Percentiles rank a stretch among this genome's conserved stretches.
phyloP scores from a whole-genome alignment of 164 flowering plant genomes.

The Nymphaea thermarum region DNA sequence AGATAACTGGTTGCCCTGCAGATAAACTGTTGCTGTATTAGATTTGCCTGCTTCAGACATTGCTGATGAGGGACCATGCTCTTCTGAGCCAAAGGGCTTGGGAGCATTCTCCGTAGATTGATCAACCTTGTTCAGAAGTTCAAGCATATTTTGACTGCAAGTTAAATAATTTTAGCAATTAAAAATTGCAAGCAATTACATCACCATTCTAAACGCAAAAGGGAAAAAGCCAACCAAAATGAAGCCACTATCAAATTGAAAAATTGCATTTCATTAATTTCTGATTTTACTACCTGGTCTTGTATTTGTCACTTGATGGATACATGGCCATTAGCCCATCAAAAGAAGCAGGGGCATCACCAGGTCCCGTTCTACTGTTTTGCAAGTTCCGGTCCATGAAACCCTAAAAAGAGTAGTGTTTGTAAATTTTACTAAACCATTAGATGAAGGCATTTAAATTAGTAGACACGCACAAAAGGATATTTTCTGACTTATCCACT shows the following conservation, averaged over 20 bases:
- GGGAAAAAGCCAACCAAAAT: too few species aligned
- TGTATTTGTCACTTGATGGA: not conserved
- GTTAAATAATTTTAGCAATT: not conserved
- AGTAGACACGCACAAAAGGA: not conserved
- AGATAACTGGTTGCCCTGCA: constrained; percentile 36
- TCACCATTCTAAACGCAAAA: not conserved
- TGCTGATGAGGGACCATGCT: constrained; percentile 22
- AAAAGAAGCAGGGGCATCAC: constrained; percentile 22
- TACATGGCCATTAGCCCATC: constrained; percentile 7
- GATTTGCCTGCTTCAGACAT: constrained; percentile 26
- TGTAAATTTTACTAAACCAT: too few species aligned
- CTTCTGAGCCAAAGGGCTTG: constrained; percentile 29
- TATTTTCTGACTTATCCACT: not conserved
- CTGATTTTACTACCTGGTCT: not conserved
- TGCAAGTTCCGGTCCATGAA: constrained; percentile 12
- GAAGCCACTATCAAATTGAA: not conserved
- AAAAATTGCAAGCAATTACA: not conserved
- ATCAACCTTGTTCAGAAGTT: constrained; percentile 84
- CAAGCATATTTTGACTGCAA: constrained; percentile 83
- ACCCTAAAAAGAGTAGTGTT: not conserved
- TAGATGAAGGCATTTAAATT: too few species aligned
- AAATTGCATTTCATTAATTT: too few species aligned
- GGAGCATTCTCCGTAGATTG: constrained; percentile 35
- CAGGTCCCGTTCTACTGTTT: constrained; percentile 23
- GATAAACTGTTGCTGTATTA: constrained; percentile 27